Evolutionary conservation across 202 grass and related monocot genomes (phyloP).

Genomic region (Bolboschoenoplectus hybrid): DNA sequence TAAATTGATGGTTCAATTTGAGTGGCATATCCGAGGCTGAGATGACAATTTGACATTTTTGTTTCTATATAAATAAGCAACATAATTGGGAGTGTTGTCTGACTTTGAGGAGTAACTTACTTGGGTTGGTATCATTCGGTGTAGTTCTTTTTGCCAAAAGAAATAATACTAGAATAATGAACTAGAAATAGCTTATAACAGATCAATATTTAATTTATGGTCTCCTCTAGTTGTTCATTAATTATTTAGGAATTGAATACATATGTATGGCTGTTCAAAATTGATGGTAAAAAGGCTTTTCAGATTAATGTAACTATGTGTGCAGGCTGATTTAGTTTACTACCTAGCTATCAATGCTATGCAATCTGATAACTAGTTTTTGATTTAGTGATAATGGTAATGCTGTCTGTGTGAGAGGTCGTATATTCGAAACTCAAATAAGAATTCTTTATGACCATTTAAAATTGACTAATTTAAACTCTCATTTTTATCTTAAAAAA

Average conservation of each 20-base stretch:
- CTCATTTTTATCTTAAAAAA: no score
- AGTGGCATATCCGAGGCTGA: background rate
- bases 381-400: no score
- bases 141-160: background rate
- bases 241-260: background rate
- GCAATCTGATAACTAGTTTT: no score
- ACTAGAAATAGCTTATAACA: background rate
- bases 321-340: no score
- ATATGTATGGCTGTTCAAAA: background rate
- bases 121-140: background rate
- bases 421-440: no score
- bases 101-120: background rate
- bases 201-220: background rate
- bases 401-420: no score
- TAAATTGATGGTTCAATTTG: background rate
- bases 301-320: no score
- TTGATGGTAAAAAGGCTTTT: background rate
- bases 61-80: constrained; percentile 8
- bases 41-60: background rate
- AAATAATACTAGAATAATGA: background rate
- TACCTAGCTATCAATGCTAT: no score
- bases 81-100: background rate
- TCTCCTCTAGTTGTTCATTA: background rate
- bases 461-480: no score
- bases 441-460: no score